Base-by-base conservation (phyloP, 2,329 filamentous ascomycete species). In the Fusarium sacchari region DNA sequence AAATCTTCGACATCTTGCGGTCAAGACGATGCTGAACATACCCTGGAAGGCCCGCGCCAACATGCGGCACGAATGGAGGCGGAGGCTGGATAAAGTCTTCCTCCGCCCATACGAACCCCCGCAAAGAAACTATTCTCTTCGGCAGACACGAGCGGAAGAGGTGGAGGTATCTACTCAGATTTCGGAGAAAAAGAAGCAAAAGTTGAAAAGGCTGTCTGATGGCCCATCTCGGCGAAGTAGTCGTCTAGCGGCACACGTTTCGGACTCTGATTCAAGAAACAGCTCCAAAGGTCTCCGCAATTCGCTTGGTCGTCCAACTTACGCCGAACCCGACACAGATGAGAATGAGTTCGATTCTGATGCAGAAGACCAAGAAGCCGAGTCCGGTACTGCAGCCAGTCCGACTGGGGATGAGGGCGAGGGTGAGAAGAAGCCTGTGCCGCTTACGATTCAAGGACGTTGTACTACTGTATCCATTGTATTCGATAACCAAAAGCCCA, bases 21-120 rank as follows among this genome's bases (percentile, higher is more conserved):
- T 98, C 73, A 93, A 92, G 77, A 91, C 92, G 3, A 96, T 94
- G 81, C 85, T 98, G 53, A 90, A 95, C 77, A 88, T 91, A 50
- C 91, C 93, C 17, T 97, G 95, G 94, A 91, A 94, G 69, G 90
- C 94, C 78, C 90, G 96, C 46, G 93, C 93, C 24, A 88, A 88
- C n/a, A 92, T 98, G 77, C 89, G 95, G 43, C 90, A 92, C 73
- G 89, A 90, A 72, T 97, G 95, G 94, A 91, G 91, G 56, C 86
- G 88, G n/a, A 91, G 87, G 71, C 84, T 98, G 58, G 88, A 90
- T 62, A 86, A 85, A 18, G 87, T 94, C 6, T 95, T 94, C 76
- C 86, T 91, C 55, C 85, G 89, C 22, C 82, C 81, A 5, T 81
- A 80, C 22, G 72, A 82, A 26, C 79, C 85, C 7, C 89, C 89